Evolutionary conservation across 495 filamentous ascomycete genomes (phyloP).

Genomic region (Schizothecium vesticola): DNA sequence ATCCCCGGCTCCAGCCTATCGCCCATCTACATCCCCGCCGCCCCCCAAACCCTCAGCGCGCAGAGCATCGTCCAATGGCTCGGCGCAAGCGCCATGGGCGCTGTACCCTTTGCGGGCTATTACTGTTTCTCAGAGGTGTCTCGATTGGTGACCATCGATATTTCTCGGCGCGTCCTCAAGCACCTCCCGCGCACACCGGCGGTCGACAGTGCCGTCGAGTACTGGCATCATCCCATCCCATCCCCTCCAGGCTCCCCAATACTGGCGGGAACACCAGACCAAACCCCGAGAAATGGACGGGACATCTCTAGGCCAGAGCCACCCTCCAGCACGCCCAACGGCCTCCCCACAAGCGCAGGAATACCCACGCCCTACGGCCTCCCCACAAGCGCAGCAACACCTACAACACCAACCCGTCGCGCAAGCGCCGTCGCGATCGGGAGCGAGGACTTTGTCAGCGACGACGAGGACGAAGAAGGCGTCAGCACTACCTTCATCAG

Average conservation of each 20-base stretch:
- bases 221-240: neutral
- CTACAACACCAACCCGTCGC: slow-evolving; percentile 27
- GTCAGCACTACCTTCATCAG: slow-evolving; percentile 49
- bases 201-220: neutral
- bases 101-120: slow-evolving; percentile 34
- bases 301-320: slow-evolving; percentile 18
- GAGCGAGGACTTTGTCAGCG: slow-evolving; percentile 36
- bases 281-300: neutral
- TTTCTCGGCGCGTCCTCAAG: neutral
- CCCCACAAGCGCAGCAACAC: slow-evolving; percentile 20
- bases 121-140: slow-evolving; percentile 19
- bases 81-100: slow-evolving; percentile 22
- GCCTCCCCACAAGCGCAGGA: slow-evolving; percentile 19
- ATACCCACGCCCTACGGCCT: slow-evolving; percentile 26
- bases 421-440: slow-evolving; percentile 23
- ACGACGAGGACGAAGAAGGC: slow-evolving; percentile 47
- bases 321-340: slow-evolving; percentile 20
- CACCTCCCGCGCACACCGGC: neutral
- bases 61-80: slow-evolving; percentile 27
- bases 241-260: neutral
- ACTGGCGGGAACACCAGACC: neutral
- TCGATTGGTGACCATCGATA: slow-evolving; percentile 1
- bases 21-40: slow-evolving; percentile 37
- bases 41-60: slow-evolving; percentile 21
- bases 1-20: slow-evolving; percentile 45